These are phyloP conservation scores for Stephanodiscus minutulus DNA, from an alignment of 108 stramenopile species.

Conservation along the genomic window DNA sequence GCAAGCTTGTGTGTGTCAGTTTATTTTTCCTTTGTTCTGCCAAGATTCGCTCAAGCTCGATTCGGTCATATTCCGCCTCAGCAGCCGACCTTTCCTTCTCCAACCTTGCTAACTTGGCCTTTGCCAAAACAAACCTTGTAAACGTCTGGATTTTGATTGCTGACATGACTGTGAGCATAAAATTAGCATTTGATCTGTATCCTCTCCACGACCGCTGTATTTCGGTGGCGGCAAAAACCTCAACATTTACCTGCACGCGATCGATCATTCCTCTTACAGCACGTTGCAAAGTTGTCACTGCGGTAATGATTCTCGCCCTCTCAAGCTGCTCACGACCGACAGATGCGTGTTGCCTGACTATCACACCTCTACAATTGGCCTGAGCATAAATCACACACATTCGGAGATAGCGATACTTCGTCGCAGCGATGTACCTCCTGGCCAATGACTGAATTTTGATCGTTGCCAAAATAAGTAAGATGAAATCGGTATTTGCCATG, in stretches of 20 bases:
- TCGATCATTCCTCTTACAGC: slow-evolving; percentile 8
- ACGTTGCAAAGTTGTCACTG: slow-evolving; percentile 6
- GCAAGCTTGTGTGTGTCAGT: neutral
- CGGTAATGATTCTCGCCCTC: slow-evolving; percentile 7
- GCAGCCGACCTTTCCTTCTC: slow-evolving; percentile 1
- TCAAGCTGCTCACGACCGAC: neutral
- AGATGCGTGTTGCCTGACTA: neutral
- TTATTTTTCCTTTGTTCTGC: neutral
- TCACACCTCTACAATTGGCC: slow-evolving; percentile 23
- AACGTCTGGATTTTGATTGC: slow-evolving; percentile 56
- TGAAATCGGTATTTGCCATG: slow-evolving; percentile 55
- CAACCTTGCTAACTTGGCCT: slow-evolving; percentile 14
- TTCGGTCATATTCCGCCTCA: no score
- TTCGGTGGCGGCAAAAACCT: slow-evolving; percentile 61
- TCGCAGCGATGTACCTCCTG: slow-evolving; percentile 15
- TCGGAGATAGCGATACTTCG: neutral
- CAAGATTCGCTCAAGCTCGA: neutral
- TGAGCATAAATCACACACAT: slow-evolving; percentile 22
- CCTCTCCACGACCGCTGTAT: slow-evolving; percentile 80
- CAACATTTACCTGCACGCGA: slow-evolving; percentile 21
- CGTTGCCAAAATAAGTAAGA: slow-evolving; percentile 44
- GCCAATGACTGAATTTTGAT: slow-evolving; percentile 56
- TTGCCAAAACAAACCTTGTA: slow-evolving; percentile 26
- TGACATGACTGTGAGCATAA: slow-evolving; percentile 34
- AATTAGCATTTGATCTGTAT: slow-evolving; percentile 41